A percentile compares a stretch with the other conserved stretches of the same genome.
These are phyloP conservation scores for Fusarium mexicanum DNA, from an alignment of 2,329 filamentous ascomycete species.

Conservation along the genomic window DNA sequence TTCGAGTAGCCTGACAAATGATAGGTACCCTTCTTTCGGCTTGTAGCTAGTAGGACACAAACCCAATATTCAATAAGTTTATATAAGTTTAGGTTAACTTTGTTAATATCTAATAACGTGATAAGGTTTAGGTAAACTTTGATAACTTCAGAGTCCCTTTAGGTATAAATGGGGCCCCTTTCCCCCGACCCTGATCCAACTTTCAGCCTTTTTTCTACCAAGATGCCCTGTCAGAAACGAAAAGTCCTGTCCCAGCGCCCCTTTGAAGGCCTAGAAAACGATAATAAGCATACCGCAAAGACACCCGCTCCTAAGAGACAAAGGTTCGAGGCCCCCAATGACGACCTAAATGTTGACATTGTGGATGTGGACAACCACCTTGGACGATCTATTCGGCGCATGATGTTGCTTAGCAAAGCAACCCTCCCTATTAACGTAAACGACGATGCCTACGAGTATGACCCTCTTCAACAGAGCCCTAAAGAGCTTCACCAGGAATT, in stretches of 20 bases:
- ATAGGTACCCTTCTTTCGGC: not conserved
- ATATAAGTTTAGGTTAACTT: too few relatives aligned
- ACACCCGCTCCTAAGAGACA: not conserved
- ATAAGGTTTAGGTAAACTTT: not conserved
- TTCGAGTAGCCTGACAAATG: not conserved
- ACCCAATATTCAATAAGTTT: not conserved
- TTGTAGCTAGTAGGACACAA: not conserved
- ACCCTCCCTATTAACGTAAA: not conserved
- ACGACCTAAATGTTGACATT: not conserved
- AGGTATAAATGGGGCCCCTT: not conserved
- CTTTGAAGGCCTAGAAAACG: too few relatives aligned
- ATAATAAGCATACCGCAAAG: not conserved
- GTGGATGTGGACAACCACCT: not conserved
- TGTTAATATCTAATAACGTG: accelerated
- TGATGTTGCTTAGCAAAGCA: not conserved
- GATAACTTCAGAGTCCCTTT: not conserved
- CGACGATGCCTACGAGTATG: not conserved
- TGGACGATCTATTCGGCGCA: not conserved
- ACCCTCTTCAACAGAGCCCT: not conserved
- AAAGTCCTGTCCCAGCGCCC: too few relatives aligned
- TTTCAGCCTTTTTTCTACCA: not conserved
- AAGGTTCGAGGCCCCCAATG: not conserved
- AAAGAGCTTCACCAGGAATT: not conserved
- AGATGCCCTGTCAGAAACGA: not conserved
- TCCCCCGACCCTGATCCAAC: not conserved